Percentiles rank a stretch among this genome's conserved stretches.
Conservation (phyloP, 768 basidiomycete species). For the Tephrocybe rancida region DNA sequence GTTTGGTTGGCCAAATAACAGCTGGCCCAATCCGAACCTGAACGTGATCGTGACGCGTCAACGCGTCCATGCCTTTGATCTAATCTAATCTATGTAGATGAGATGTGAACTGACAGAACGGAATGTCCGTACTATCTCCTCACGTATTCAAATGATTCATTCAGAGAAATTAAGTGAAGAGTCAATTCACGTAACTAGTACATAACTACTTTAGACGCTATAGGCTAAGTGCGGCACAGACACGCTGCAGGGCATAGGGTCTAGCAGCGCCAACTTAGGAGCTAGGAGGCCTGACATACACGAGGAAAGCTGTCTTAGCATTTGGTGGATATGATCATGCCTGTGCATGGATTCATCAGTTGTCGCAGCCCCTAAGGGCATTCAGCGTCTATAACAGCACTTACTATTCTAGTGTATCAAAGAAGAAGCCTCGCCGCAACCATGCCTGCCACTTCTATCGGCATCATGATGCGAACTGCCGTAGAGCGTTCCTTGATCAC, state of each 20-base stretch:
- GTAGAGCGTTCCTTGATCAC: background rate
- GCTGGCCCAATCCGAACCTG: background rate
- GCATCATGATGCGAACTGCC: background rate
- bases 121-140: too few species aligned
- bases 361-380: constrained; percentile 7
- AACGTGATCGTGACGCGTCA: background rate
- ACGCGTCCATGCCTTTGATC: background rate
- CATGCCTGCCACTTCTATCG: background rate
- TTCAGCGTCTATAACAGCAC: background rate
- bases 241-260: background rate
- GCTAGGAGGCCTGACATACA: background rate
- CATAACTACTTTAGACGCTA: too few species aligned
- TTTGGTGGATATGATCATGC: background rate
- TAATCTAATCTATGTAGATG: background rate
- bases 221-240: background rate
- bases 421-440: constrained; percentile 3
- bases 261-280: background rate
- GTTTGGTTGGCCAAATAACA: background rate
- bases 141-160: background rate
- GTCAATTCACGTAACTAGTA: too few species aligned
- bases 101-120: too few species aligned
- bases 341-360: background rate
- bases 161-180: too few species aligned
- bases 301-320: background rate
- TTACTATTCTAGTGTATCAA: background rate